These are phyloP conservation scores for Mimosa bimucronata DNA, from an alignment of 306 rosid species.

Conservation along the genomic window DNA sequence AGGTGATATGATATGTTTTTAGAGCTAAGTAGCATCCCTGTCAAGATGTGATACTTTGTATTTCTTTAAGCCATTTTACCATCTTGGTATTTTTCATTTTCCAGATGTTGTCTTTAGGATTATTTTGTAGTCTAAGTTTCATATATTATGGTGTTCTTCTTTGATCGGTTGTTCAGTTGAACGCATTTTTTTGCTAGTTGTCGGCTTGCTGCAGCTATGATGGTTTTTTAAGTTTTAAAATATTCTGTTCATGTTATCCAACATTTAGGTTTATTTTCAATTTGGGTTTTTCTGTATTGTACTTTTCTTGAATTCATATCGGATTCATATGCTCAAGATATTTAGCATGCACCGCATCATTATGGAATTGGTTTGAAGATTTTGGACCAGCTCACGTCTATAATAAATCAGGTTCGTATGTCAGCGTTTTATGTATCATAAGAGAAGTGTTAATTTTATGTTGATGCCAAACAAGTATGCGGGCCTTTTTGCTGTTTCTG, in stretches of 20 bases:
- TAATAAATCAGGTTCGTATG: conserved; percentile 54
- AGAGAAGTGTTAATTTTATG: conserved; percentile 21
- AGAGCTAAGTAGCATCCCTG: conserved; percentile 20
- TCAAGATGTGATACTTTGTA: conserved; percentile 7
- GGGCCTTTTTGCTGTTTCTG: background rate
- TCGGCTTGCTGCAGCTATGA: background rate
- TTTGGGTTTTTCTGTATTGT: conserved; percentile 22
- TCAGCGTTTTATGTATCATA: conserved; percentile 20
- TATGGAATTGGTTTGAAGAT: conserved; percentile 59
- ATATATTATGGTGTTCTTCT: background rate
- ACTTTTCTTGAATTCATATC: conserved; percentile 5
- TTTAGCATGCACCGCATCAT: conserved; percentile 49
- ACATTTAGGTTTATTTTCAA: background rate
- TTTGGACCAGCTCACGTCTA: conserved; percentile 51
- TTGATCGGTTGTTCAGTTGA: conserved; percentile 1
- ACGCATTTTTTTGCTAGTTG: conserved; percentile 9
- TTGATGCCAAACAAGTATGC: background rate
- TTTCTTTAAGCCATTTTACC: background rate
- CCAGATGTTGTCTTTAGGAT: background rate
- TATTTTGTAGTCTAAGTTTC: conserved; percentile 8
- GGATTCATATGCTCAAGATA: conserved; percentile 31
- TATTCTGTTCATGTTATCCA: conserved; percentile 7
- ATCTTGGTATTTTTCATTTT: conserved; percentile 16
- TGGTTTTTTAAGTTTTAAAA: conserved; percentile 22
- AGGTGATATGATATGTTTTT: conserved; percentile 37